Conservation (phyloP, 1,284 basidiomycete species). For the Flammula alnicola region DNA sequence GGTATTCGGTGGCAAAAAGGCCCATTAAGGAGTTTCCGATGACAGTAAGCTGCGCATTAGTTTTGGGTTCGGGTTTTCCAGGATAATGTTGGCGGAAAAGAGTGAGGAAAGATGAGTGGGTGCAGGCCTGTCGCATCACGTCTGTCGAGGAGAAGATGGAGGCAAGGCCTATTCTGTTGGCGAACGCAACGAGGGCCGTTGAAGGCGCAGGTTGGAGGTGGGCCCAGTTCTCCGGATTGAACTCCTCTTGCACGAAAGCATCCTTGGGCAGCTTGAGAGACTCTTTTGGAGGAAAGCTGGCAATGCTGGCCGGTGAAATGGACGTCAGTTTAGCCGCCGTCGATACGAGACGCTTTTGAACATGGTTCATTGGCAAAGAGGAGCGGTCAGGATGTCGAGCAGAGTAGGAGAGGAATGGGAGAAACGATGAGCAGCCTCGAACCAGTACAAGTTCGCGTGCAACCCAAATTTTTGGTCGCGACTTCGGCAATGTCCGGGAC, state of each 20-base stretch:
- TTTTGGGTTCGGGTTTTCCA: slow-evolving; percentile 53
- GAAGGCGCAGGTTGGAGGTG: slow-evolving; percentile 71
- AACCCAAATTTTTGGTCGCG: slow-evolving; percentile 27
- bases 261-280: slow-evolving; percentile 44
- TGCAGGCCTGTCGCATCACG: slow-evolving; percentile 74
- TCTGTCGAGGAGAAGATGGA: slow-evolving; percentile 54
- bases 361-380: slow-evolving; percentile 52
- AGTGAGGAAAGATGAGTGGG: slow-evolving; percentile 76
- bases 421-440: slow-evolving; percentile 12
- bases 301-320: slow-evolving; percentile 56
- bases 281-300: slow-evolving; percentile 67
- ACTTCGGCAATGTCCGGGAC: slow-evolving; percentile 28
- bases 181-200: slow-evolving; percentile 75
- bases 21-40: slow-evolving; percentile 93
- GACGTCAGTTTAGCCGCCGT: slow-evolving; percentile 61
- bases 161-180: slow-evolving; percentile 73
- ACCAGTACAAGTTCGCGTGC: neutral
- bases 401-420: slow-evolving; percentile 8
- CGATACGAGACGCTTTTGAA: slow-evolving; percentile 60
- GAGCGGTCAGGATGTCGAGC: neutral
- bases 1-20: slow-evolving; percentile 86
- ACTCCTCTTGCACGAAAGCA: slow-evolving; percentile 37
- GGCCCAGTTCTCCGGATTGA: slow-evolving; percentile 74
- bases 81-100: slow-evolving; percentile 61
- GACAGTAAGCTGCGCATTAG: slow-evolving; percentile 80